Evolutionary conservation across 176 grass and related monocot genomes (phyloP), one percentile per base, ranked within the genome.

Genomic region (Juncus effusus): DNA sequence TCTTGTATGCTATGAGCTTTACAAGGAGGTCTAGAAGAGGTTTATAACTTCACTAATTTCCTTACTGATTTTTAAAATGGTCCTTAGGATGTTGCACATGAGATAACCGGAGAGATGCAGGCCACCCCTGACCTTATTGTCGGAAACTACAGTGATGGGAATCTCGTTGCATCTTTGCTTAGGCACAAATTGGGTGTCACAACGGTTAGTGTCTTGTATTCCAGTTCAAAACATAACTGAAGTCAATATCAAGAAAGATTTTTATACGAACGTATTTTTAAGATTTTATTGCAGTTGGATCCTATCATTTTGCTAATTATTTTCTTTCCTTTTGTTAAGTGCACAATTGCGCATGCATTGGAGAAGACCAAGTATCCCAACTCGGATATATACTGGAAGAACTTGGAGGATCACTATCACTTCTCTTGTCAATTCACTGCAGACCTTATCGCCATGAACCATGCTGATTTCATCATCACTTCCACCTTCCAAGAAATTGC

Each of bases 311-410:
- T 28, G 19, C 19, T 28, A 28, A 28, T 28, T 28, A 28, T 63
- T 10, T 69, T 79, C 13, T 53, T 67, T 44, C 1, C 73, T 65
- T 5, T 12, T 49, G 40, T 87, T 77, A 64, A 99, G 94, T 99
- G 94, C 59, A 99, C 94, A 49, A 99, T 99, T 80, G 94, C 94
- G 14, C 94, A 99, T 57, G 94, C 94, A 1, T 88, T 99, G 36
- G 94, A 99, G 94, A 99, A 99, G 77, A 99, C 94, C 10, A 99
- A 99, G 75, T 99, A 99, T 79, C 94, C 88, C 1, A 99, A 93
- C 76, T 99, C 94, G 6, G 94, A 99, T 57, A 81, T 99, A n/a
- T 93, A 99, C 64, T 99, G 94, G 94, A 99, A 93, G 85, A 93
- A 99, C 61, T 88, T 99, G 49, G 94, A 99, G 85, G 82, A 99